phyloP scores from a whole-genome alignment of 768 basidiomycete species.

The Obba rivulosa region DNA sequence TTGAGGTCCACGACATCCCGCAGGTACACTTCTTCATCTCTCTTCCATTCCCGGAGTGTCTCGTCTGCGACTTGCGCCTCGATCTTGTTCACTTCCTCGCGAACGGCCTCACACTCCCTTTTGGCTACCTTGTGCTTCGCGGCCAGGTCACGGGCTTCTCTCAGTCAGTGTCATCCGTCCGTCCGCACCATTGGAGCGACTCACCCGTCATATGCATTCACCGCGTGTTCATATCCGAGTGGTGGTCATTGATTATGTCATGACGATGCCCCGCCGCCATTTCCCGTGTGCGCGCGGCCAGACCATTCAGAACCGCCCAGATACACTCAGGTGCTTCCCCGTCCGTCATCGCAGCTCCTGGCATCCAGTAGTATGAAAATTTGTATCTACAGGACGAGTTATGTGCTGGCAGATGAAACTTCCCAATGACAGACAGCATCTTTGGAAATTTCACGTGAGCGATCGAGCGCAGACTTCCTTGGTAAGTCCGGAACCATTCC shows the following conservation, averaged over 20 bases:
- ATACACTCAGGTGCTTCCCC: slow-evolving; percentile 12
- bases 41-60: background rate
- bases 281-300: slow-evolving; percentile 6
- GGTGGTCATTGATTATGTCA: slow-evolving; percentile 15
- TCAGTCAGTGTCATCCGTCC: no score
- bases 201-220: background rate
- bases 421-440: slow-evolving; percentile 6
- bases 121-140: no score
- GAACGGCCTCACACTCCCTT: no score
- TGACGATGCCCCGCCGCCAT: slow-evolving; percentile 15
- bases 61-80: no score
- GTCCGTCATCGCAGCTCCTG: slow-evolving; percentile 11
- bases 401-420: slow-evolving; percentile 14
- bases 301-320: slow-evolving; percentile 9
- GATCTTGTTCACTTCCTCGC: no score
- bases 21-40: background rate
- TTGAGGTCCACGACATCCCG: background rate
- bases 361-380: slow-evolving; percentile 8
- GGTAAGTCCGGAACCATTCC: no score
- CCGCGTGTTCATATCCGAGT: slow-evolving; percentile 10
- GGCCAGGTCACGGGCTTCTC: no score
- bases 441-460: background rate
- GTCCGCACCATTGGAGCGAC: no score
- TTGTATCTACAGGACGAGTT: slow-evolving; percentile 1
- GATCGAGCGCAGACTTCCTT: no score